These are phyloP conservation scores for Pseudopyrenochaeta lycopersici DNA, from an alignment of 2,329 filamentous ascomycete species.

Conservation along the genomic window DNA sequence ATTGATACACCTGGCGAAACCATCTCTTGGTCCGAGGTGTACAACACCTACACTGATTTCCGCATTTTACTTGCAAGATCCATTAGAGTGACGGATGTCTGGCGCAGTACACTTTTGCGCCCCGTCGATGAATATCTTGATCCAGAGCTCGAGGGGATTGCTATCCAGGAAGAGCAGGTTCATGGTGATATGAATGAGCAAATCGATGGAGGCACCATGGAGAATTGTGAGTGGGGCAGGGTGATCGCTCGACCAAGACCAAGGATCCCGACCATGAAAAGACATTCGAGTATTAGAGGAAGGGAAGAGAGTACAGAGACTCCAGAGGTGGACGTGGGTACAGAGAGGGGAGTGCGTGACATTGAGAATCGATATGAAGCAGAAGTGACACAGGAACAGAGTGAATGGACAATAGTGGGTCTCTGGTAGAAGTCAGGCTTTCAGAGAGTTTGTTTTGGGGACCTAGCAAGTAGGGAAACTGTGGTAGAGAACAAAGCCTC, in stretches of 20 bases:
- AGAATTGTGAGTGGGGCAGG: not conserved
- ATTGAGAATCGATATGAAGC: too few relatives aligned
- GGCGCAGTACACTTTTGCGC: conserved; percentile 1
- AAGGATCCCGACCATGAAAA: not conserved
- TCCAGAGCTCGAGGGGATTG: not conserved
- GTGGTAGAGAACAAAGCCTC: too few relatives aligned
- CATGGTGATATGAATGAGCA: not conserved
- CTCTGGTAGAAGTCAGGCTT: too few relatives aligned
- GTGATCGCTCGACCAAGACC: not conserved
- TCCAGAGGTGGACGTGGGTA: not conserved
- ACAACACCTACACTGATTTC: conserved; percentile 7
- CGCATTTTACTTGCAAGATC: not conserved
- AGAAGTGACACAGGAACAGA: too few relatives aligned
- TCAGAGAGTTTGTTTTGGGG: too few relatives aligned
- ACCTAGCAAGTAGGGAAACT: too few relatives aligned
- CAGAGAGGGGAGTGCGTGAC: not conserved
- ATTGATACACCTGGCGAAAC: not conserved
- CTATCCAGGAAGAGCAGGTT: not conserved
- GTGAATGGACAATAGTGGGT: too few relatives aligned
- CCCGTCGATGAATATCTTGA: conserved; percentile 7
- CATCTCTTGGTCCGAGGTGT: conserved; percentile 4
- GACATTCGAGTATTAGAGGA: not conserved
- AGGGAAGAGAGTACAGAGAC: not conserved
- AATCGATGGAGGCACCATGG: not conserved
- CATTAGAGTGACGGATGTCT: not conserved